Base-by-base conservation (phyloP, 305 asterid genomes). In the Fraxinus floribunda region DNA sequence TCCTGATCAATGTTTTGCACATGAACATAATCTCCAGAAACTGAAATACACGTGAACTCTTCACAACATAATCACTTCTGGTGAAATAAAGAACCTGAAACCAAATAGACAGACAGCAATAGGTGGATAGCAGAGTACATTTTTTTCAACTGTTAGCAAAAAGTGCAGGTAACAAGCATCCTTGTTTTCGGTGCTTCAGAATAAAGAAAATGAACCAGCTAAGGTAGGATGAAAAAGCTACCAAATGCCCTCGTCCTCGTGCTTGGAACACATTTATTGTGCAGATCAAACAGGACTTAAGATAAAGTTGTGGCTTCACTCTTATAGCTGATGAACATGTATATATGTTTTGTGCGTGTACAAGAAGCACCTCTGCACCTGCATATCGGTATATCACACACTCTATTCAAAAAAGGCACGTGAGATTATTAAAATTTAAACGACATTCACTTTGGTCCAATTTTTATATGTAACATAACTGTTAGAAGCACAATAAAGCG, bases 291-390 rank as follows among this genome's bases (percentile, higher is more conserved):
- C 75, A n/a, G 68, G 84, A 70, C 20, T 79, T 84, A 34, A 75
- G 83, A 20, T 85, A 86, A 83, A 83, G 83, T 78, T 85, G 87
- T 2, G 18, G 84, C 6, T 68, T 32, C 35, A 10, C n/a, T 29
- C 38, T 34, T 16, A 16, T 18, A 26, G 22, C 32, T 55, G 34
- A 18, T 41, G 84, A 77, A 89, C 89, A 76, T 86, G 66, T 18
- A 55, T 41, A 10, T 41, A 41, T 41, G 52, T 41, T 41, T 41
- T 41, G 52, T 41, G 52, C 10, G 52, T 41, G 52, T 41, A 41
- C 26, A 55, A 55, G 66, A 55, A 55, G 26, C 66, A n/a, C 66
- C 10, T 55, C 10, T 18, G 66, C 26, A 55, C 64, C 9, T 55
- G 64, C 64, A n/a, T 52, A 55, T 55, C 10, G 3, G 66, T 55